Evolutionary conservation across 805 yeast genomes (phyloP), one percentile per base, ranked within the genome.

Genomic region (Schizosaccharomyces osmophilus): DNA sequence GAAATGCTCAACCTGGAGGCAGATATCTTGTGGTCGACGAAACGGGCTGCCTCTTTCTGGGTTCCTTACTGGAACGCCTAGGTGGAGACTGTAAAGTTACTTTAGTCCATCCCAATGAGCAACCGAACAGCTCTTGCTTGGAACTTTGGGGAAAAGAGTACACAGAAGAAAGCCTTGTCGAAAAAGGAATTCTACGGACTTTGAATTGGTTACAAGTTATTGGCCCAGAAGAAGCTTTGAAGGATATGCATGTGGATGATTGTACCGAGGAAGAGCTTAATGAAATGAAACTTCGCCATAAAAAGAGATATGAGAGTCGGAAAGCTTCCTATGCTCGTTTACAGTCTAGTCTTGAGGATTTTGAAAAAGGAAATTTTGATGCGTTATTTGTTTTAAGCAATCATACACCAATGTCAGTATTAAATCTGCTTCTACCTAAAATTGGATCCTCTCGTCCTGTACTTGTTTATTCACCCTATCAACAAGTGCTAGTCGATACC

Each of bases 1-100:
- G 84, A 1, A 87, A 90, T 68, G 79, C 93, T 42, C 81, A 82
- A 68, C 88, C 95, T 0, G 95, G 95, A 11, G 97, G 98, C 0
- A 81, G 79, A 63, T 93, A 93, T 68, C 73, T 93, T 26, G 83
- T 90, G 3, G 77, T 87, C 62, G 99, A 93, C 68, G 98, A 93
- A 68, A 84, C 95, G n/a, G 89, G 95, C 41, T 96, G 97, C 5
- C 77, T 90, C n/a, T 69, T 93, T 0, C 79, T 85, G 5, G 85
- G 85, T 63, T 87, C 95, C 3, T 75, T 93, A 77, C 69, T 93
- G 72, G 99, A 93, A 70, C 77, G 97, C 69, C 86, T 94, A 90
- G 82, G 81, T 63, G 80, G 60, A 4, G 71, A 68, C 1, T 95
- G 95, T 15, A 73, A 80, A 61, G 80, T 93, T 55, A 76, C 87